Conservation (phyloP, 148 eudicot genomes). For the Rhododendron mucronatum region DNA sequence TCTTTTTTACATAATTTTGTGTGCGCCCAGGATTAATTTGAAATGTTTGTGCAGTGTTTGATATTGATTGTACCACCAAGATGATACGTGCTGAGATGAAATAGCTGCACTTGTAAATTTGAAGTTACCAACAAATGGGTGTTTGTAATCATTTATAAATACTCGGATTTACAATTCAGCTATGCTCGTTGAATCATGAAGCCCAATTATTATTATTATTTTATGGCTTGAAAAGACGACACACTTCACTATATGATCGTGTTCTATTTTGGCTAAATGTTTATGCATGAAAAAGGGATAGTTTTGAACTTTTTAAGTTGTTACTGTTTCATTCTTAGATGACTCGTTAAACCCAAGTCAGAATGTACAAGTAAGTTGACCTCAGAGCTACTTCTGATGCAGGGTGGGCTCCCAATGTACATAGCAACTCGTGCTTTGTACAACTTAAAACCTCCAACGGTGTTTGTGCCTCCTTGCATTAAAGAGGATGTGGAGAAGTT, state of each 20-base stretch:
- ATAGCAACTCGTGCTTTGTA: constrained; percentile 88
- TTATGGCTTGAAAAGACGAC: neutral
- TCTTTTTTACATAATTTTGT: neutral
- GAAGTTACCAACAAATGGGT: neutral
- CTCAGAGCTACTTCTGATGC: constrained; percentile 19
- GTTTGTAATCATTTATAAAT: neutral
- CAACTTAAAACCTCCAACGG: constrained; percentile 82
- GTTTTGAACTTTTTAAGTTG: neutral
- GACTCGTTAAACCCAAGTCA: neutral
- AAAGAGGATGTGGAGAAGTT: constrained; percentile 84
- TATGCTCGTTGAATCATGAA: neutral
- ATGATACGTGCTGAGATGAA: neutral
- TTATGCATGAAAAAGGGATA: neutral
- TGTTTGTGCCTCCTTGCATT: constrained; percentile 86
- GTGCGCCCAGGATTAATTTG: neutral
- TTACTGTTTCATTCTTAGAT: neutral
- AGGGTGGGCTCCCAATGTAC: constrained; percentile 99
- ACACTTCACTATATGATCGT: neutral
- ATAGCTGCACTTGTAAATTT: neutral
- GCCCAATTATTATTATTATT: neutral
- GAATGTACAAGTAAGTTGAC: neutral
- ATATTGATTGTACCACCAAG: neutral
- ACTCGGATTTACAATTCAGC: neutral
- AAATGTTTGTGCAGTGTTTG: neutral
- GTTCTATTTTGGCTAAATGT: neutral